Conservation (phyloP, 78 protist genomes). For the Dictyostelium purpureum region DNA sequence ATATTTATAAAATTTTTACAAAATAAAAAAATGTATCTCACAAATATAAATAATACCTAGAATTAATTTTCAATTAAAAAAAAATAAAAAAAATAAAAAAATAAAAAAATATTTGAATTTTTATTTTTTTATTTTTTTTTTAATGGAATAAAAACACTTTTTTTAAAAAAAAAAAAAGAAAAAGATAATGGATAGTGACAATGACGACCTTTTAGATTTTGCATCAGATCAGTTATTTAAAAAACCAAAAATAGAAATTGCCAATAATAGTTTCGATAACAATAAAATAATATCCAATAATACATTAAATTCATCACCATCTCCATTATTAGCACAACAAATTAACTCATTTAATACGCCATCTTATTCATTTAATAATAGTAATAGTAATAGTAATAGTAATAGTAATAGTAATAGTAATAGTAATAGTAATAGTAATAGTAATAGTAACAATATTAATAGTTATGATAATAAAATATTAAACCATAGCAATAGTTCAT, state of each 20-base stretch:
- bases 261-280: background rate
- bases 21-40: too few species aligned
- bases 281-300: background rate
- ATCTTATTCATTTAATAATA: background rate
- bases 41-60: too few species aligned
- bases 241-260: background rate
- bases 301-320: background rate
- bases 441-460: background rate
- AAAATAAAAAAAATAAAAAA: background rate
- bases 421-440: background rate
- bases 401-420: background rate
- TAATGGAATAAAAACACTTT: background rate
- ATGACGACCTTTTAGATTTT: conserved; percentile 50
- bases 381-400: background rate
- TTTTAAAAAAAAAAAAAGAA: background rate
- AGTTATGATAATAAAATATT: background rate
- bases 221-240: conserved; percentile 33
- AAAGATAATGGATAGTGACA: background rate
- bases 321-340: conserved; percentile 8
- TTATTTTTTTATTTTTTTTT: too few species aligned
- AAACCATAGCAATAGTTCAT: background rate
- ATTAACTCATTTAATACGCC: background rate
- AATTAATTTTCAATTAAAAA: too few species aligned
- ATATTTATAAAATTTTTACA: too few species aligned
- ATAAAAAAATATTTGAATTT: background rate